phyloP scores from a whole-genome alignment of 192 early-diverging fungal species.

The Pilobolus umbonatus region DNA sequence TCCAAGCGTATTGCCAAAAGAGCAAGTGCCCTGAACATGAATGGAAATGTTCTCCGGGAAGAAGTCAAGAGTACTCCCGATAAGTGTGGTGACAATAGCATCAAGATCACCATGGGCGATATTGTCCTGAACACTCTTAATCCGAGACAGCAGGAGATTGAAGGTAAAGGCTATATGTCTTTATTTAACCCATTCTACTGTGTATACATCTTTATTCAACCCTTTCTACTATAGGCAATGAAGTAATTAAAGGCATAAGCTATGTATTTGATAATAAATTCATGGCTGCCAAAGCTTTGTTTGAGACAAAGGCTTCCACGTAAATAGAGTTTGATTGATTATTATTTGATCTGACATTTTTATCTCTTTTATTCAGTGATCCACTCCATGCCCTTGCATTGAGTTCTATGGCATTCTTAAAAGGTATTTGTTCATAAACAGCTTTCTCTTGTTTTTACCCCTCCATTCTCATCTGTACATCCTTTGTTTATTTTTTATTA shows the following conservation, averaged over 20 bases:
- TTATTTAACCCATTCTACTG: background rate
- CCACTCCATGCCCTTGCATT: conserved; percentile 49
- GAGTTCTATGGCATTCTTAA: conserved; percentile 49
- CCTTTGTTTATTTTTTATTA: background rate
- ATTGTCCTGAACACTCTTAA: conserved; percentile 18
- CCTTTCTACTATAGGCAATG: conserved; percentile 14
- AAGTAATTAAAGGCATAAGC: conserved; percentile 20
- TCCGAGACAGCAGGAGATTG: conserved; percentile 29
- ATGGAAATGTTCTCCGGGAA: background rate
- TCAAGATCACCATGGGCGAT: conserved; percentile 17
- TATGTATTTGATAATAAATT: conserved; percentile 32
- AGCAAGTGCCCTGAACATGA: background rate
- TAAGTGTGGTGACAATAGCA: conserved; percentile 14
- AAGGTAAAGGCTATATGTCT: conserved; percentile 14
- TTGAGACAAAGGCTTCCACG: conserved; percentile 20
- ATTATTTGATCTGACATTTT: background rate
- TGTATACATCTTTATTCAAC: background rate
- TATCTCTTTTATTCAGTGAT: conserved; percentile 22
- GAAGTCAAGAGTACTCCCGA: background rate
- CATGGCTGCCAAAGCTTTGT: conserved; percentile 19
- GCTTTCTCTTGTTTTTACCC: background rate
- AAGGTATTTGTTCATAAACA: conserved; percentile 33
- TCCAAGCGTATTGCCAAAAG: no score
- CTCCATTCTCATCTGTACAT: no score
- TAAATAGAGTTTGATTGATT: background rate